Conservation (phyloP, 78 protist species). For the Anaeramoeba flamelloides region DNA sequence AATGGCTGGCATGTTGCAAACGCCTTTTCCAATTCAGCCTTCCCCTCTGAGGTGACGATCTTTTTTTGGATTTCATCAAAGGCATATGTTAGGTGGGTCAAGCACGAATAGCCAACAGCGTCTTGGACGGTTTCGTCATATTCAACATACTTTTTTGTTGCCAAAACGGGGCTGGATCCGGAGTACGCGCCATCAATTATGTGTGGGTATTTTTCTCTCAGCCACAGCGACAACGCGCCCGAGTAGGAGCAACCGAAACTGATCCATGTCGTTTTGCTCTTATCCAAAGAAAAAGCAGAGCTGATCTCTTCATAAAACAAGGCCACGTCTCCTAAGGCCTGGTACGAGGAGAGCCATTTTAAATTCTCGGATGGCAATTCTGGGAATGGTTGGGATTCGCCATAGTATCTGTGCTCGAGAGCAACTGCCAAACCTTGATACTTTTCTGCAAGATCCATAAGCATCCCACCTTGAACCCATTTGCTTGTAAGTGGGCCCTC, state of each 20-base stretch:
- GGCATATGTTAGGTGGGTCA: too few species aligned
- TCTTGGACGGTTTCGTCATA: not conserved
- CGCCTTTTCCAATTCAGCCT: not conserved
- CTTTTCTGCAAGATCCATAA: not conserved
- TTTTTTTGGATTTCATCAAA: not conserved
- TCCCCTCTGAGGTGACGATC: not conserved
- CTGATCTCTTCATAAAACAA: too few species aligned
- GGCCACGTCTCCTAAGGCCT: conserved; percentile 42
- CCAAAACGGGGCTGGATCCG: not conserved
- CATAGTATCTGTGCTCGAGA: not conserved
- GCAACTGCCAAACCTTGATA: not conserved
- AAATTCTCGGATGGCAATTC: too few species aligned
- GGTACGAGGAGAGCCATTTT: conserved; percentile 33
- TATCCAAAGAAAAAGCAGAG: not conserved
- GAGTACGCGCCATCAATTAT: not conserved
- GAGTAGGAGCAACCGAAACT: not conserved
- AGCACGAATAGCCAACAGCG: not conserved
- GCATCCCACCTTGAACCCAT: not conserved
- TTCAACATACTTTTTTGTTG: not conserved
- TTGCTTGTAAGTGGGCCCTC: not conserved
- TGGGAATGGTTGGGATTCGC: too few species aligned
- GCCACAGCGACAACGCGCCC: not conserved
- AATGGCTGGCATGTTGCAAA: not conserved
- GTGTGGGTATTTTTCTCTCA: not conserved
- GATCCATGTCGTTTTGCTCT: not conserved